Conservation (phyloP, 2,329 filamentous ascomycete genomes). For the Neofusicoccum laricinum region DNA sequence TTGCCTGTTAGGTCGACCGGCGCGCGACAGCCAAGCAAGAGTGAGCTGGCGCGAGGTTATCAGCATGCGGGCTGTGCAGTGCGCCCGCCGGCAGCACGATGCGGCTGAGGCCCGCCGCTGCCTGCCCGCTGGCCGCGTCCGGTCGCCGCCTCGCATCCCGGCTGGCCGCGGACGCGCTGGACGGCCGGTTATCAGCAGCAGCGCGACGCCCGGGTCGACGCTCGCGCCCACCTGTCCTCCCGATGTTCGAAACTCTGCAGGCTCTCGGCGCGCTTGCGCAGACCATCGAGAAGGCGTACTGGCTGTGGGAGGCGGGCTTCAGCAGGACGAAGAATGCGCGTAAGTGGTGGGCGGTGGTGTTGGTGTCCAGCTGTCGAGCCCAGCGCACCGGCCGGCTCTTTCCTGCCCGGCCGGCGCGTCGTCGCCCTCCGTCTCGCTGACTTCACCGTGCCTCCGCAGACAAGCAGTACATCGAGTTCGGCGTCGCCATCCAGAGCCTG, state of each 20-base stretch:
- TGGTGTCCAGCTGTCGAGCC: not conserved
- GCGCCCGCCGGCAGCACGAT: not conserved
- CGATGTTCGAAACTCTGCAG: conserved; percentile 7
- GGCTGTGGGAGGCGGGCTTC: conserved; percentile 19
- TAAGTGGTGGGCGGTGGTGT: conserved; percentile 11
- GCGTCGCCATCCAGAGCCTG: conserved; percentile 16
- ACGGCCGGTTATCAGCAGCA: conserved; percentile 1
- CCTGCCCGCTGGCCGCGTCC: not conserved
- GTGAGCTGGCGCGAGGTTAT: not conserved
- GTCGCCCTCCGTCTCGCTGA: not conserved
- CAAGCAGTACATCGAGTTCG: conserved; percentile 22
- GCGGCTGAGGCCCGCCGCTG: not conserved
- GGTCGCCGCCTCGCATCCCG: not conserved
- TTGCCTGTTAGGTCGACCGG: not conserved
- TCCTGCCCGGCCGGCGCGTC: not conserved
- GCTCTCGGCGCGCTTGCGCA: conserved; percentile 4
- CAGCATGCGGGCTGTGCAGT: not conserved
- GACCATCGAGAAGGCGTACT: conserved; percentile 17
- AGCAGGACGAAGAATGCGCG: conserved; percentile 18
- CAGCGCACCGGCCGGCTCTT: not conserved
- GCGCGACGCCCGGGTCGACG: not conserved
- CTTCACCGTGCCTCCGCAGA: conserved; percentile 2
- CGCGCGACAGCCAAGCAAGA: not conserved
- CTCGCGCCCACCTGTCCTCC: not conserved
- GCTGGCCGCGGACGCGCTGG: not conserved